Evolutionary conservation across 2,329 filamentous ascomycete genomes (phyloP).

Genomic region (Thelonectria blattea): DNA sequence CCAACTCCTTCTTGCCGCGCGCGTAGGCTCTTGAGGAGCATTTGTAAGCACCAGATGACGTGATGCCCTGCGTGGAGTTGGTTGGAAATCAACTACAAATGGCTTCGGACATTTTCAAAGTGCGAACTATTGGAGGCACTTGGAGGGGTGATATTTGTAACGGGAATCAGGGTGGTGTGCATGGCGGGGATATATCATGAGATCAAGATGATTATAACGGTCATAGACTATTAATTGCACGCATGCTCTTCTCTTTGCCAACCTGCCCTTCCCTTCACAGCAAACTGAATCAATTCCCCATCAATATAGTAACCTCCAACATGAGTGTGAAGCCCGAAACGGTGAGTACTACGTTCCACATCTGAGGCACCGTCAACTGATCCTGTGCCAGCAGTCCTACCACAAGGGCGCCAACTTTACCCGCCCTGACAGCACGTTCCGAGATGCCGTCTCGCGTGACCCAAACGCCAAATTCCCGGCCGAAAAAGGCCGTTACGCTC

Average conservation of each 20-base stretch:
- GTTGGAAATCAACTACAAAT: background rate
- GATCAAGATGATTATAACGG: background rate
- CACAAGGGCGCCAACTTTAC: slow-evolving; percentile 57
- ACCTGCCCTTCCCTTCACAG: too few species aligned
- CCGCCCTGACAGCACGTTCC: slow-evolving; percentile 60
- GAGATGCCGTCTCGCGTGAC: slow-evolving; percentile 59
- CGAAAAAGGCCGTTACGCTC: slow-evolving; percentile 64
- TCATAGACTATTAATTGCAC: too few species aligned
- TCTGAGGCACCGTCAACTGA: too few species aligned
- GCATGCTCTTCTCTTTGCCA: too few species aligned
- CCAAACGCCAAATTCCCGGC: slow-evolving; percentile 60
- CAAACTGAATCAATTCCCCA: too few species aligned
- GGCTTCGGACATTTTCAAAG: background rate
- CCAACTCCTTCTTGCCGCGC: slow-evolving; percentile 2
- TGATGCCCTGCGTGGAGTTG: slow-evolving; percentile 1
- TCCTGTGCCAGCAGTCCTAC: background rate
- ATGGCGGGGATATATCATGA: background rate
- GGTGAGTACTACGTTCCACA: background rate
- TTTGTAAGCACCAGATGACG: slow-evolving; percentile 14
- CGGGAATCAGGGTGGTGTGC: background rate
- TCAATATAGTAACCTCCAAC: background rate
- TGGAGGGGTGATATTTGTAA: background rate
- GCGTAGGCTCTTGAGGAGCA: background rate
- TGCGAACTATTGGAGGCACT: background rate
- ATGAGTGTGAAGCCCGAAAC: slow-evolving; percentile 4